phyloP scores from a whole-genome alignment of 495 filamentous ascomycete species.

The Aspergillus incahuasiensis region DNA sequence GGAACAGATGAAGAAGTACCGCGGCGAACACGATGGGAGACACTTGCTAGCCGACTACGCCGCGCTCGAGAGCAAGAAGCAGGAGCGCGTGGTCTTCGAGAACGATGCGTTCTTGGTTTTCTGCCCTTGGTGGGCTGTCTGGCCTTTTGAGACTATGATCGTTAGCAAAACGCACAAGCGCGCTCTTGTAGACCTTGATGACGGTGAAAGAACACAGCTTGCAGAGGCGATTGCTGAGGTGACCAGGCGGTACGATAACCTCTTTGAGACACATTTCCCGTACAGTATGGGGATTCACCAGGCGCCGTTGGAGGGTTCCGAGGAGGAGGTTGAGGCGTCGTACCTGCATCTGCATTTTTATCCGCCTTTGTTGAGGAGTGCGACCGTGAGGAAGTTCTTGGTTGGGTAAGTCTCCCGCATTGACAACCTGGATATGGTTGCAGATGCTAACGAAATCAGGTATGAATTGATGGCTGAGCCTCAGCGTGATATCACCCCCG shows the following conservation, averaged over 20 bases:
- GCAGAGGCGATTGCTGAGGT: slow-evolving; percentile 83
- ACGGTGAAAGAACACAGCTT: slow-evolving; percentile 61
- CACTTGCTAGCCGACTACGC: slow-evolving; percentile 85
- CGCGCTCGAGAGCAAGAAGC: slow-evolving; percentile 71
- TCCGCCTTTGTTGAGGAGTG: slow-evolving; percentile 85
- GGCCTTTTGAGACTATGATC: slow-evolving; percentile 96
- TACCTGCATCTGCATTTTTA: slow-evolving; percentile 98
- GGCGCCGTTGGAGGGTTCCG: slow-evolving; percentile 79
- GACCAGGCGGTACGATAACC: slow-evolving; percentile 87
- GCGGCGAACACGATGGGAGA: slow-evolving; percentile 59
- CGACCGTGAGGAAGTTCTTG: slow-evolving; percentile 90
- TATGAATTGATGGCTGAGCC: slow-evolving; percentile 96
- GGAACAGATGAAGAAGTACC: slow-evolving; percentile 70
- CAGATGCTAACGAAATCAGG: slow-evolving; percentile 30
- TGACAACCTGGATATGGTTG: no score
- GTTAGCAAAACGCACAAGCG: slow-evolving; percentile 75
- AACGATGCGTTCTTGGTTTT: slow-evolving; percentile 79
- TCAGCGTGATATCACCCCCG: slow-evolving; percentile 94
- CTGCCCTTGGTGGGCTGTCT: slow-evolving; percentile 95
- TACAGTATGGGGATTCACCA: slow-evolving; percentile 95
- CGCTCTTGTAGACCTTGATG: slow-evolving; percentile 72
- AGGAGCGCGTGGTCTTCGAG: slow-evolving; percentile 80
- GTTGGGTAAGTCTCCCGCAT: slow-evolving; percentile 64
- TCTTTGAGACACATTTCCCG: slow-evolving; percentile 94
- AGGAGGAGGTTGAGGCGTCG: slow-evolving; percentile 77